A percentile compares a stretch with the other conserved stretches of the same genome.
Conservation (phyloP, 129 eudicot species). For the Scalesia atractyloides region DNA sequence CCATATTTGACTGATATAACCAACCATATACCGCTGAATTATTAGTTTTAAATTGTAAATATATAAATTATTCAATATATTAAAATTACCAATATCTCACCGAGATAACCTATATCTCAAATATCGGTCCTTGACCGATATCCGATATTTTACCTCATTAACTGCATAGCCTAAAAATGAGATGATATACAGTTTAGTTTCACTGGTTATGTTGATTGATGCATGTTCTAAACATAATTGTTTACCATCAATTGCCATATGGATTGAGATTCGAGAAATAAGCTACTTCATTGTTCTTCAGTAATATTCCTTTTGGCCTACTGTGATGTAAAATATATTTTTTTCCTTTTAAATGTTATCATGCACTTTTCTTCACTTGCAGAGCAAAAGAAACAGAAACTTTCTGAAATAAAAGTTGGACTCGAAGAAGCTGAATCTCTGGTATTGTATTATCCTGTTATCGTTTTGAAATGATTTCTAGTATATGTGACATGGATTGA, state of each 20-base stretch:
- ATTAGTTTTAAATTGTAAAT: too few species aligned
- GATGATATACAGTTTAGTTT: neutral
- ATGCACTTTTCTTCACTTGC: slow-evolving; percentile 22
- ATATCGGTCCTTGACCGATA: too few species aligned
- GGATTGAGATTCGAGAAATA: neutral
- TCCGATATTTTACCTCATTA: too few species aligned
- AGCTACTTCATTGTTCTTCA: neutral
- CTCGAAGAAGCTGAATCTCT: slow-evolving; percentile 56
- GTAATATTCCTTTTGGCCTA: neutral
- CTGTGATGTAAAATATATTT: neutral
- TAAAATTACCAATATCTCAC: too few species aligned
- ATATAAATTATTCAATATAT: too few species aligned
- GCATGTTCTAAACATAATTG: neutral
- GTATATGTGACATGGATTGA: neutral
- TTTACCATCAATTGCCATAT: neutral
- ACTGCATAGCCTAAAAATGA: neutral
- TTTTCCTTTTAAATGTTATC: neutral
- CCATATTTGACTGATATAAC: too few species aligned
- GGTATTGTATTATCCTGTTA: slow-evolving; percentile 30
- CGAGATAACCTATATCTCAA: too few species aligned
- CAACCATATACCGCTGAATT: too few species aligned
- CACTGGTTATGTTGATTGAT: neutral
- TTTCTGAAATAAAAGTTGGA: slow-evolving; percentile 50
- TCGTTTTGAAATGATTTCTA: neutral
- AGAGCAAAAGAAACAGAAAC: slow-evolving; percentile 58